Percentiles rank a stretch among this genome's conserved stretches.
Conservation (phyloP, 2,329 filamentous ascomycete genomes). For the Monosporascus sp. region DNA sequence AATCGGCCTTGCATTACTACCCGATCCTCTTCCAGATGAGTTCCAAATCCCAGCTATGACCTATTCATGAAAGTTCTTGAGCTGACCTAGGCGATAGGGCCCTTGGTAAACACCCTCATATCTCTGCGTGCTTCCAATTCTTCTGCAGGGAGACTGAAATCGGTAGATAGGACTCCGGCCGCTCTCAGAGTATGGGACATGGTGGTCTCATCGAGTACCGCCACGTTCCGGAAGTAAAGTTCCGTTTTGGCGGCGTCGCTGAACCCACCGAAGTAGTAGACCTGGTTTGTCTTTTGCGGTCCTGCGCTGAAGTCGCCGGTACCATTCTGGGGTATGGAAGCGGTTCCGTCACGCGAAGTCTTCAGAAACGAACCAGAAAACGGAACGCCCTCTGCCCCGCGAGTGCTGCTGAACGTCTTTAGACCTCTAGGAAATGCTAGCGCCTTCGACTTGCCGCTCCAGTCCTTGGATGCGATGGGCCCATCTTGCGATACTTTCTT, state of each 20-base stretch:
- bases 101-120: neutral
- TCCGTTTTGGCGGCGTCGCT: conserved; percentile 26
- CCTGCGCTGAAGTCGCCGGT: conserved; percentile 40
- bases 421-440: conserved; percentile 47
- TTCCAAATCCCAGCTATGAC: neutral
- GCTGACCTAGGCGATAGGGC: neutral
- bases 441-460: conserved; percentile 29
- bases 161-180: conserved; percentile 1
- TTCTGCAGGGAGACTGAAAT: neutral
- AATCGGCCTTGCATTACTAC: too few relatives aligned
- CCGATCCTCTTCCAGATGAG: too few relatives aligned
- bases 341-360: conserved; percentile 53
- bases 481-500: conserved; percentile 37
- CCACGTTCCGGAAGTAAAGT: conserved; percentile 53
- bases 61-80: neutral
- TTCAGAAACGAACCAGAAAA: conserved; percentile 22
- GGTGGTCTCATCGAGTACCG: conserved; percentile 11
- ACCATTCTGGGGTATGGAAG: conserved; percentile 42
- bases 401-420: conserved; percentile 43
- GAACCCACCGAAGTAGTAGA: conserved; percentile 47
- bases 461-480: conserved; percentile 35
- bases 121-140: neutral
- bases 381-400: conserved; percentile 11
- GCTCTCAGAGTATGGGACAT: conserved; percentile 10
- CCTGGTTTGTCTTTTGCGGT: conserved; percentile 52